phyloP scores from a whole-genome alignment of 2,329 filamentous ascomycete species.

The Byssoonygena ceratinophila region DNA sequence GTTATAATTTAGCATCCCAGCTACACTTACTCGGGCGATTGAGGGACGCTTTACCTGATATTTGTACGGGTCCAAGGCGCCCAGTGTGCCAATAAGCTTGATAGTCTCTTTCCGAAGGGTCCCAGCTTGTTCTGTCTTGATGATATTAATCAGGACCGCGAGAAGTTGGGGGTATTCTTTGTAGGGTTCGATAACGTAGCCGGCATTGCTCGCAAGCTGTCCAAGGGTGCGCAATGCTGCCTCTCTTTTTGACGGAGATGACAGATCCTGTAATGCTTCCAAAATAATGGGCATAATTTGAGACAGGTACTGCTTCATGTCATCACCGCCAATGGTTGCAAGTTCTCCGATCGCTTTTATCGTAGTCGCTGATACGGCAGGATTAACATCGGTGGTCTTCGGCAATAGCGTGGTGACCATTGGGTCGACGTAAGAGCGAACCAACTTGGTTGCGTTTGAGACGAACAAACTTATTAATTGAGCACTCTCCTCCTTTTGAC shows the following conservation, averaged over 20 bases:
- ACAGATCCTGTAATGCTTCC: slow-evolving; percentile 85
- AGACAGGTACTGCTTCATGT: slow-evolving; percentile 86
- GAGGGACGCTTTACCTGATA: slow-evolving; percentile 51
- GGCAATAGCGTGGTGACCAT: slow-evolving; percentile 88
- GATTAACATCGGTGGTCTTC: slow-evolving; percentile 74
- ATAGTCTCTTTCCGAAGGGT: slow-evolving; percentile 86
- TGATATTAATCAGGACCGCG: slow-evolving; percentile 84
- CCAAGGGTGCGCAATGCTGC: slow-evolving; percentile 83
- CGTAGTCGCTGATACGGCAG: slow-evolving; percentile 88
- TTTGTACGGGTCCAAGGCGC: slow-evolving; percentile 90
- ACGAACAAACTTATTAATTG: slow-evolving; percentile 87
- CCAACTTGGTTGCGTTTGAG: slow-evolving; percentile 80
- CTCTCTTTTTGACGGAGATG: slow-evolving; percentile 79
- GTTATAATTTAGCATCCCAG: slow-evolving; percentile 9
- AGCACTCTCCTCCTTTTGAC: slow-evolving; percentile 93
- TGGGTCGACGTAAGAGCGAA: slow-evolving; percentile 92
- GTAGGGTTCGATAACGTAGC: slow-evolving; percentile 95
- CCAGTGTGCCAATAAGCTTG: slow-evolving; percentile 88
- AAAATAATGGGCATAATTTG: slow-evolving; percentile 92
- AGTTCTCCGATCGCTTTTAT: slow-evolving; percentile 89
- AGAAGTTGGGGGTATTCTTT: slow-evolving; percentile 88
- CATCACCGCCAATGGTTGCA: slow-evolving; percentile 82
- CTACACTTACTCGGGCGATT: slow-evolving; percentile 5
- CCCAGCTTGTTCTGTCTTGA: slow-evolving; percentile 81
- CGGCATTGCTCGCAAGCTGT: slow-evolving; percentile 87